Evolutionary conservation across 495 filamentous ascomycete genomes (phyloP), one percentile per base, ranked within the genome.

Genomic region (Acidiella bohemica): DNA sequence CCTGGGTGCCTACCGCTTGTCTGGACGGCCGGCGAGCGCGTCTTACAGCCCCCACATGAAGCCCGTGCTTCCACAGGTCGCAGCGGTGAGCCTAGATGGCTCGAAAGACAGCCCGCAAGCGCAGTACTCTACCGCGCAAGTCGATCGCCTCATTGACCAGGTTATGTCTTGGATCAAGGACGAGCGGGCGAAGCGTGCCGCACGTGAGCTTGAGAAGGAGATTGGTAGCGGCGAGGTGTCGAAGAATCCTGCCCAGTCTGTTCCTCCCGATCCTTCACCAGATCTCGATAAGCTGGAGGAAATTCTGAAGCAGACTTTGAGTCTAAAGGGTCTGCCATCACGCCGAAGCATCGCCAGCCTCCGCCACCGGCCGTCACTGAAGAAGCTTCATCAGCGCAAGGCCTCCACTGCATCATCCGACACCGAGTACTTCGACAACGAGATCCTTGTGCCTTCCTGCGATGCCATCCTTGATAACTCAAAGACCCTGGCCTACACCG

Each of bases 401-500:
- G 39, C 51, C n/a, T 61, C 54, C 11, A 48, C 26, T 25, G 50
- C 38, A 9, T 80, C 80, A 16, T 92, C 84, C 0, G 86, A 93
- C 49, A 90, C 83, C 2, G 86, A 94, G 36, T 78, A 73, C 47
- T 66, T 51, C 11, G 83, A 88, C 38, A 65, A 68, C 11, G 82
- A 90, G 32, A 64, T 73, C 17, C 47, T 76, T 21, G 79, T 88
- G 2, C 84, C 84, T 5, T 70, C 66, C 45, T 87, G 84, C 42
- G 84, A 95, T 52, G 81, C 70, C 11, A 56, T 73, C 4, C 70
- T 95, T 22, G 84, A 95, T 56, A 95, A 95, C 53, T 80, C 84
- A 5, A 88, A 84, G 58, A 88, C 84, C 0, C 57, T 92, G 42
- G 71, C 77, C 19, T 93, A 88, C 55, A 67, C 63, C 13, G 75